phyloP scores from a whole-genome alignment of 768 basidiomycete species.

The Psilocybe sp. region DNA sequence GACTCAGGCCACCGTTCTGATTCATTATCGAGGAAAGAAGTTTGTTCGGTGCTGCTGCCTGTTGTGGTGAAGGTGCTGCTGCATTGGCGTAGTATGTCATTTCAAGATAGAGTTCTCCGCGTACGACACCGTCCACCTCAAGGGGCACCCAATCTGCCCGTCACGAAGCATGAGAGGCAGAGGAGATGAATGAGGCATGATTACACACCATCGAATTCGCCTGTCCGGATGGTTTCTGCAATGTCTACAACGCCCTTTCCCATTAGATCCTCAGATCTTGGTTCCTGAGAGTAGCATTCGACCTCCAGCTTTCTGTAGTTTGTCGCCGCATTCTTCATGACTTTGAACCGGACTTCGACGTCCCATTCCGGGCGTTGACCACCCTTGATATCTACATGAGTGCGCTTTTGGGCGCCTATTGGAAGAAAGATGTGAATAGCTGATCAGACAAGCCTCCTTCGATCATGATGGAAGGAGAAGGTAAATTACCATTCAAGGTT shows the following conservation, averaged over 20 bases:
- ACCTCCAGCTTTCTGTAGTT: constrained; percentile 66
- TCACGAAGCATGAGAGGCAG: background rate
- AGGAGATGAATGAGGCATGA: background rate
- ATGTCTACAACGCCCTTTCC: constrained; percentile 79
- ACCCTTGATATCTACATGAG: constrained; percentile 75
- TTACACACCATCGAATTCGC: constrained; percentile 86
- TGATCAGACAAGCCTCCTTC: background rate
- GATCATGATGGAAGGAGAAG: background rate
- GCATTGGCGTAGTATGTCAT: constrained; percentile 88
- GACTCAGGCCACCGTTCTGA: constrained; percentile 27
- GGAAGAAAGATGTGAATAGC: constrained; percentile 1
- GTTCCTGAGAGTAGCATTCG: constrained; percentile 79
- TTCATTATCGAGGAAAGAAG: constrained; percentile 16
- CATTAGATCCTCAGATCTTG: constrained; percentile 66
- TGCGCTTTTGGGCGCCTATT: constrained; percentile 61
- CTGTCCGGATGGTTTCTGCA: constrained; percentile 72
- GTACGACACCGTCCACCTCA: constrained; percentile 46
- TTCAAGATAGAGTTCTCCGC: constrained; percentile 88
- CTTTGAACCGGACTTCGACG: constrained; percentile 76
- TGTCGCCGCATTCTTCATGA: constrained; percentile 53
- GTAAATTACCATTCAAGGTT: constrained; percentile 44
- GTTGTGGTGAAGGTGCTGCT: constrained; percentile 40
- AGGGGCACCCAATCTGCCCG: constrained; percentile 33
- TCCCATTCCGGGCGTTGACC: constrained; percentile 96
- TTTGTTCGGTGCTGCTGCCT: constrained; percentile 15